Conservation (phyloP, 179 eudicot species). For the Silene vulgaris region DNA sequence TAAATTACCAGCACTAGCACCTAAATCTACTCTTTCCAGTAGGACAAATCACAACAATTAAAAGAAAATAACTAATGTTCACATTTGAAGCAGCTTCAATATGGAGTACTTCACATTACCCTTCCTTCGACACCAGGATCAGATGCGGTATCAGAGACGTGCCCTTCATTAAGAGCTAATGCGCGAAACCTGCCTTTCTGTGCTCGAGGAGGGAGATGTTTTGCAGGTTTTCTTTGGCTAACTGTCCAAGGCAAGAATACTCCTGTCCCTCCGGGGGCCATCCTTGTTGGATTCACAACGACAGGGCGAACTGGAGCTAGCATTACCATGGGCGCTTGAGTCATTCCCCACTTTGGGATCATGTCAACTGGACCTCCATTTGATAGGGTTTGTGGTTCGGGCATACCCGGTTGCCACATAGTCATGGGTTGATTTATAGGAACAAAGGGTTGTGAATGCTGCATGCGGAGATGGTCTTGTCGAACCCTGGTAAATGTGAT, state of each 20-base stretch:
- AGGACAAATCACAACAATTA: slow-evolving; percentile 1
- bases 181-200: slow-evolving; percentile 59
- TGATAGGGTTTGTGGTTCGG: slow-evolving; percentile 35
- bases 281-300: slow-evolving; percentile 42
- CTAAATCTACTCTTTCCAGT: slow-evolving; percentile 26
- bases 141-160: slow-evolving; percentile 40
- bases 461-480: slow-evolving; percentile 34
- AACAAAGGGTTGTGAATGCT: slow-evolving; percentile 19
- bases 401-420: slow-evolving; percentile 64
- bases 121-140: slow-evolving; percentile 44
- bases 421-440: slow-evolving; percentile 53
- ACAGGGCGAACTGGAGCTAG: slow-evolving; percentile 61
- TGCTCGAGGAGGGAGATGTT: slow-evolving; percentile 87
- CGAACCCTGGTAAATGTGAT: slow-evolving; percentile 74
- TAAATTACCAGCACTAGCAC: slow-evolving; percentile 26
- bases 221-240: slow-evolving; percentile 55
- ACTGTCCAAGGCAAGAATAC: slow-evolving; percentile 82
- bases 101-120: slow-evolving; percentile 21
- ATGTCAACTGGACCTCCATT: slow-evolving; percentile 52
- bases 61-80: slow-evolving; percentile 10
- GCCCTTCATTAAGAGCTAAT: slow-evolving; percentile 35
- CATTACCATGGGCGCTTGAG: slow-evolving; percentile 59
- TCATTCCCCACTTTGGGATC: slow-evolving; percentile 61
- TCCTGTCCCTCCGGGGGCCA: slow-evolving; percentile 69
- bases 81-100: slow-evolving; percentile 25